Conservation (phyloP, 768 basidiomycete species). For the Amanita rimosa region DNA sequence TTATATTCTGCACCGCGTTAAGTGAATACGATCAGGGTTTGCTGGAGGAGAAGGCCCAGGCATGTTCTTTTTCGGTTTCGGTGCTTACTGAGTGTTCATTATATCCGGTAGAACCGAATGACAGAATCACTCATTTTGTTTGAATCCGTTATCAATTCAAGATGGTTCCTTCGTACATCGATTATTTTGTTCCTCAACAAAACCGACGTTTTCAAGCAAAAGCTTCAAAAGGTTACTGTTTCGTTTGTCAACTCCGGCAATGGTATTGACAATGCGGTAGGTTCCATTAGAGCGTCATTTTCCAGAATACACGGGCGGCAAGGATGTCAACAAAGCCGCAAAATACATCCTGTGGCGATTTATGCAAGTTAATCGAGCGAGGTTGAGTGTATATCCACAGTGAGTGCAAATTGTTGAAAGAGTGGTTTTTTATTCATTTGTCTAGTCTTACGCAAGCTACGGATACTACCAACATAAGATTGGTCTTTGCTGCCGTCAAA, state of each 20-base stretch:
- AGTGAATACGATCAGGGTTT: slow-evolving; percentile 70
- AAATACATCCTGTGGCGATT: slow-evolving; percentile 94
- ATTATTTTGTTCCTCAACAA: slow-evolving; percentile 92
- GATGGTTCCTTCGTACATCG: slow-evolving; percentile 87
- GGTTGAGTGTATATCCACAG: slow-evolving; percentile 88
- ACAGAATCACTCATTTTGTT: slow-evolving; percentile 84
- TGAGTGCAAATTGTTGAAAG: slow-evolving; percentile 23
- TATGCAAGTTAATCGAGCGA: slow-evolving; percentile 81
- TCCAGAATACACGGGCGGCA: slow-evolving; percentile 80
- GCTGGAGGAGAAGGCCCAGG: slow-evolving; percentile 57
- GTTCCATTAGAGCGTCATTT: slow-evolving; percentile 72
- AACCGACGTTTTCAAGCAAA: slow-evolving; percentile 88
- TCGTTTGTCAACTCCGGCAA: slow-evolving; percentile 12
- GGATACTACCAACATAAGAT: slow-evolving; percentile 71
- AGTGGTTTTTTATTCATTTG: not conserved
- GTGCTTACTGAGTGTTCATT: not conserved
- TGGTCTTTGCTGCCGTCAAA: slow-evolving; percentile 83
- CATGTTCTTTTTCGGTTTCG: slow-evolving; percentile 16
- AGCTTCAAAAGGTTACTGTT: slow-evolving; percentile 48
- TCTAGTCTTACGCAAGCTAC: slow-evolving; percentile 79
- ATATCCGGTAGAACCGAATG: slow-evolving; percentile 67
- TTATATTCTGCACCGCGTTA: slow-evolving; percentile 63
- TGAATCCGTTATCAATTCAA: slow-evolving; percentile 86
- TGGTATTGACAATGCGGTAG: slow-evolving; percentile 18
- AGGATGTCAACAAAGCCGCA: slow-evolving; percentile 89